Percentiles rank a stretch among this genome's conserved stretches.
phyloP scores from a whole-genome alignment of 192 early-diverging fungal species.

The Rhizoclosmatium globosum region DNA sequence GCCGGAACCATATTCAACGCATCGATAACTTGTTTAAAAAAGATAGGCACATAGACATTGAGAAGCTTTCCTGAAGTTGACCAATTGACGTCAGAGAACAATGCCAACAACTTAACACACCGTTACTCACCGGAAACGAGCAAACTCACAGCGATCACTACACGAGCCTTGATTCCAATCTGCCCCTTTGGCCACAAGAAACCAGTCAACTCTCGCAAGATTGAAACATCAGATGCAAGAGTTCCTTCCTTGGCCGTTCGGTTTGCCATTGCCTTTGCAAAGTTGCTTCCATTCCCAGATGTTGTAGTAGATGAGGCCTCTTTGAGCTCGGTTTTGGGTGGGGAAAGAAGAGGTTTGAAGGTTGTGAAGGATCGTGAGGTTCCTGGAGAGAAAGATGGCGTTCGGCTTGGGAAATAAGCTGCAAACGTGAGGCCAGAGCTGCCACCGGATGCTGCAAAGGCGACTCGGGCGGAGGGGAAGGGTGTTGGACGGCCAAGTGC shows the following conservation, averaged over 20 bases:
- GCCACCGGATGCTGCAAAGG: not conserved
- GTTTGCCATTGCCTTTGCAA: not conserved
- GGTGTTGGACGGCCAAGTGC: not conserved
- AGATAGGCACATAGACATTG: constrained; percentile 94
- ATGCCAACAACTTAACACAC: constrained; percentile 50
- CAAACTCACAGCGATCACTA: constrained; percentile 83
- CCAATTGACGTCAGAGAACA: not conserved
- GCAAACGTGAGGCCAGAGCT: not conserved
- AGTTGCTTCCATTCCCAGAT: not conserved
- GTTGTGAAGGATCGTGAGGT: too few relatives aligned
- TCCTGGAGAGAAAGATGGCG: not conserved
- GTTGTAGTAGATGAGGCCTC: not conserved
- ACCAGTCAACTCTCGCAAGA: constrained; percentile 75
- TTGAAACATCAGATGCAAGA: constrained; percentile 59
- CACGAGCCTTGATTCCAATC: constrained; percentile 82
- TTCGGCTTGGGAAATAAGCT: not conserved
- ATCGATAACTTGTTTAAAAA: constrained; percentile 95
- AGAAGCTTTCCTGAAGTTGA: constrained; percentile 59
- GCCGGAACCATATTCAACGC: constrained; percentile 75
- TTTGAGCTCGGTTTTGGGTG: not conserved
- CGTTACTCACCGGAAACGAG: constrained; percentile 69
- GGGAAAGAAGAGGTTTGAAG: not conserved
- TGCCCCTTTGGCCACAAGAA: constrained; percentile 96
- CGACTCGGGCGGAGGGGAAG: not conserved
- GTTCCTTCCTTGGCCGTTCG: not conserved